Evolutionary conservation across 176 grass and related monocot species (phyloP).

Genomic region (Oryza australiensis): DNA sequence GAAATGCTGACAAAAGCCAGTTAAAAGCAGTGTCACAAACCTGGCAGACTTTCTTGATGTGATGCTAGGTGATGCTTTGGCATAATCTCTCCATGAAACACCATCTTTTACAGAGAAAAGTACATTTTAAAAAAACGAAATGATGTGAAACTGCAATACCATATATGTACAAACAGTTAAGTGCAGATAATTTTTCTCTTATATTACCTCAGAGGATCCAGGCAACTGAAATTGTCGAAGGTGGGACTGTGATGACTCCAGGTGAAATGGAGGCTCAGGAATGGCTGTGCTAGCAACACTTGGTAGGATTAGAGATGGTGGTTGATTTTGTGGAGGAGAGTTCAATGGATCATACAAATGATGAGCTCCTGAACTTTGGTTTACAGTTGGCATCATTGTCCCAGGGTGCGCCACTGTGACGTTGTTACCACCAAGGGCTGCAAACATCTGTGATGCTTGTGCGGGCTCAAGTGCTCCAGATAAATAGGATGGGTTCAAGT

Average conservation of each 20-base stretch:
- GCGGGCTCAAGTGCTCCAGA: constrained; percentile 69
- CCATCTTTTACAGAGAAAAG: constrained; percentile 51
- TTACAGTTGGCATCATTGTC: constrained; percentile 45
- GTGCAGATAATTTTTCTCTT: not conserved
- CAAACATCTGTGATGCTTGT: constrained; percentile 78
- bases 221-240: constrained; percentile 65
- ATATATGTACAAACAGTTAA: constrained; percentile 13
- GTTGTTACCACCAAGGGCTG: constrained; percentile 54
- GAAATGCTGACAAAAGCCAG: constrained; percentile 18
- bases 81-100: constrained; percentile 57
- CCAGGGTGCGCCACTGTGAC: constrained; percentile 42
- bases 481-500: constrained; percentile 70
- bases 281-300: constrained; percentile 45
- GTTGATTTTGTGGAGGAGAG: constrained; percentile 46
- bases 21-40: constrained; percentile 39
- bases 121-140: not conserved
- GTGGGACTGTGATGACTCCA: constrained; percentile 54
- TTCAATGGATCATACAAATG: constrained; percentile 54
- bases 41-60: constrained; percentile 50
- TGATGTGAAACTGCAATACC: not conserved
- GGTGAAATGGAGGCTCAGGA: constrained; percentile 45
- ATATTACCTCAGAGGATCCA: constrained; percentile 64
- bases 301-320: constrained; percentile 38
- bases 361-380: constrained; percentile 62
- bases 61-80: constrained; percentile 57